phyloP scores from a whole-genome alignment of 768 basidiomycete species.

The Saitozyma podzolica region DNA sequence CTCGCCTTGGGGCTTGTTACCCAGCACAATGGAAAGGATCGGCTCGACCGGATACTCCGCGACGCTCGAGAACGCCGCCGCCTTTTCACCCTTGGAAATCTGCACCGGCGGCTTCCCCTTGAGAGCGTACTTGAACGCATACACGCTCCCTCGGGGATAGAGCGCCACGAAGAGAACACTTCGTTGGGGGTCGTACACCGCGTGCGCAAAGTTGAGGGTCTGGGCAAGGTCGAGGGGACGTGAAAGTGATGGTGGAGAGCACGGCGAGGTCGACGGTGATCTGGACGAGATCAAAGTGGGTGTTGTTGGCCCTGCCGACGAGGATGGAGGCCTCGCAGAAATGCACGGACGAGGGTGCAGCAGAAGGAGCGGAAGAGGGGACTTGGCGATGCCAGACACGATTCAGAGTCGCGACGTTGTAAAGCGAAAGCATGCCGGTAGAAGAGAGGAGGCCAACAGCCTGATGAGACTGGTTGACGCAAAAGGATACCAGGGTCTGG shows the following conservation, averaged over 20 bases:
- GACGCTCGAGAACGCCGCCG: slow-evolving; percentile 21
- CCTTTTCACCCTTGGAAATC: slow-evolving; percentile 9
- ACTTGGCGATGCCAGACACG: slow-evolving; percentile 37
- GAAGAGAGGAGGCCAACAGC: slow-evolving; percentile 34
- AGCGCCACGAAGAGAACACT: slow-evolving; percentile 32
- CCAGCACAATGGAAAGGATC: slow-evolving; percentile 18
- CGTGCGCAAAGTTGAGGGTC: slow-evolving; percentile 23
- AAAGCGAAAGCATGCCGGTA: slow-evolving; percentile 22
- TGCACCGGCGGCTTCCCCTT: slow-evolving; percentile 35
- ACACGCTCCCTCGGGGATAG: slow-evolving; percentile 27
- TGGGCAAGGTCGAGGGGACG: slow-evolving; percentile 10
- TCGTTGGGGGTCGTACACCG: slow-evolving; percentile 28
- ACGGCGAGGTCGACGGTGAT: slow-evolving; percentile 32
- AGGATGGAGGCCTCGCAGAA: slow-evolving; percentile 43
- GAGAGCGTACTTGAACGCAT: slow-evolving; percentile 36
- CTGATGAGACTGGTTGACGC: slow-evolving; percentile 38
- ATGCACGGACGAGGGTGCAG: slow-evolving; percentile 22
- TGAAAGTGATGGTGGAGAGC: slow-evolving; percentile 33
- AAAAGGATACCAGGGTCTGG: slow-evolving; percentile 33
- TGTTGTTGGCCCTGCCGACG: slow-evolving; percentile 35
- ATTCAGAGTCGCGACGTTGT: slow-evolving; percentile 24
- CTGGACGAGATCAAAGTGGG: slow-evolving; percentile 38
- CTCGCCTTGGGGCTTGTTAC: slow-evolving; percentile 8
- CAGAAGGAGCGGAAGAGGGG: slow-evolving; percentile 8
- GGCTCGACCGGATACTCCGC: slow-evolving; percentile 33